These are phyloP conservation scores for Colletotrichum eleusines DNA, from an alignment of 2,329 filamentous ascomycete species.

Conservation along the genomic window DNA sequence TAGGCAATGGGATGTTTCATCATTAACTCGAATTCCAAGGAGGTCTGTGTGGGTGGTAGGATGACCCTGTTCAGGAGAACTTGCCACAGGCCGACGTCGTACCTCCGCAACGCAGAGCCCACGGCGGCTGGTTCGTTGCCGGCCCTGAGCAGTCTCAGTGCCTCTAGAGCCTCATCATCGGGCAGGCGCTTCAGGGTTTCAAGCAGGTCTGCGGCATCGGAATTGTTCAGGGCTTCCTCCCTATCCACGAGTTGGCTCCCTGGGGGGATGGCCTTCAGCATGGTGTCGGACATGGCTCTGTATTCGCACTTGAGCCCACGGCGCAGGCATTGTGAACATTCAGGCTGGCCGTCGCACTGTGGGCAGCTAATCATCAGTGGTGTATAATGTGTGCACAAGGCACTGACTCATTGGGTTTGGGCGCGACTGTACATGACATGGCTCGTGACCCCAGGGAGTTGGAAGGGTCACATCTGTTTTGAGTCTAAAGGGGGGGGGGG, in stretches of 20 bases:
- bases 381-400: not conserved
- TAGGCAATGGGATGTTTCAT: constrained; percentile 13
- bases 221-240: not conserved
- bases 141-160: not conserved
- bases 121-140: not conserved
- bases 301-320: constrained; percentile 10
- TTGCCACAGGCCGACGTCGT: not conserved
- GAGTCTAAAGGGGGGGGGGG: not conserved
- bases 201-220: constrained; percentile 5
- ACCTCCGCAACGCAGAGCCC: not conserved
- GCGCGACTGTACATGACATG: not conserved
- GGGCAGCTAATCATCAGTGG: not conserved
- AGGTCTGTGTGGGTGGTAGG: constrained; percentile 7
- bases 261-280: not conserved
- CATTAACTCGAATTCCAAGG: constrained; percentile 21
- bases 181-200: not conserved
- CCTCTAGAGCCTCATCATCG: not conserved
- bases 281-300: not conserved
- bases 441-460: not conserved
- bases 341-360: constrained; percentile 9
- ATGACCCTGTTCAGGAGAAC: constrained; percentile 1
- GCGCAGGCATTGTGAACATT: not conserved
- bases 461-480: not conserved
- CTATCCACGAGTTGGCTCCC: constrained; percentile 1
- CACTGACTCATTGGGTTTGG: not conserved